phyloP scores from a whole-genome alignment of 176 grass and related monocot species.

The Sorghum bicolor region Sorghum_bicolor_NCBIv3 NC_012870.2:66890001-66890500 shows the following conservation, averaged over 20 bases:
- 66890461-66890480: slow-evolving; percentile 25
- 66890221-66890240: slow-evolving; percentile 6
- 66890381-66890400: not conserved
- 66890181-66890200: not conserved
- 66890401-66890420: not conserved
- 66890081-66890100: slow-evolving; percentile 51
- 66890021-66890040: not conserved
- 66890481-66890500: slow-evolving; percentile 60
- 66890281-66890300: slow-evolving; percentile 28
- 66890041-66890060: too few relatives aligned
- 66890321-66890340: not conserved
- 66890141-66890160: not conserved
- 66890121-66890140: slow-evolving; percentile 27
- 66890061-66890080: not conserved
- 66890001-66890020: slow-evolving; percentile 25
- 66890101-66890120: slow-evolving; percentile 30
- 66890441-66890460: slow-evolving; percentile 12
- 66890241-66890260: not conserved
- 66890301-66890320: not conserved
- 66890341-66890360: not conserved
- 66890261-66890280: not conserved
- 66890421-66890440: not conserved
- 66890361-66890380: not conserved
- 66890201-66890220: not conserved
- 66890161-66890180: slow-evolving; percentile 10